Evolutionary conservation across 1,284 basidiomycete species (phyloP).

Genomic region (Boletellus dicymbophilus): DNA sequence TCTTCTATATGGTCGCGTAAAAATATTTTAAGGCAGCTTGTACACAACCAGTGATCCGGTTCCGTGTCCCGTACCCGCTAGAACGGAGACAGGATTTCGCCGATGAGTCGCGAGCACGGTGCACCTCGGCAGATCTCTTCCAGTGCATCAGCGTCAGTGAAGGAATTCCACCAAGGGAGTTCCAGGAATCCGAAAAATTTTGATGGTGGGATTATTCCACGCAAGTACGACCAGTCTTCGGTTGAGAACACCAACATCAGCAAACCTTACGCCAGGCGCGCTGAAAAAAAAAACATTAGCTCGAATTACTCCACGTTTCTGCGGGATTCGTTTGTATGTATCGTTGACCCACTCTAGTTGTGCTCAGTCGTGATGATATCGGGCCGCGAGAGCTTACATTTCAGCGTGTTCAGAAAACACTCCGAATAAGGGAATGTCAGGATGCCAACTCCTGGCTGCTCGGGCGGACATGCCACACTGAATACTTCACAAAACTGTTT

Average conservation of each 20-base stretch:
- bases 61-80: slow-evolving; percentile 3
- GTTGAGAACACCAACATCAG: background rate
- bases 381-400: slow-evolving; percentile 7
- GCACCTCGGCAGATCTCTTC: slow-evolving; percentile 8
- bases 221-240: slow-evolving; percentile 22
- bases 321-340: background rate
- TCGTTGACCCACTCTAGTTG: slow-evolving; percentile 2
- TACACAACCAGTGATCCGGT: slow-evolving; percentile 17
- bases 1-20: slow-evolving; percentile 12
- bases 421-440: background rate
- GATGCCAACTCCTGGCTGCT: background rate
- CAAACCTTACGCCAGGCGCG: background rate
- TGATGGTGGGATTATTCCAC: slow-evolving; percentile 13
- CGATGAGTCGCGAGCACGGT: slow-evolving; percentile 12
- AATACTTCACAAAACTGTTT: slow-evolving; percentile 18
- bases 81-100: background rate
- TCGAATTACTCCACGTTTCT: slow-evolving; percentile 14
- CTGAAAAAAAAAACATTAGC: slow-evolving; percentile 3
- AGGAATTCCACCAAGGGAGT: slow-evolving; percentile 17
- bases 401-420: background rate
- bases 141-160: slow-evolving; percentile 3
- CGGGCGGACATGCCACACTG: background rate
- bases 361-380: background rate
- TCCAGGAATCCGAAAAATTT: slow-evolving; percentile 10
- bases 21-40: slow-evolving; percentile 8